phyloP scores from a whole-genome alignment of 768 basidiomycete species.

The Phaeotremella skinneri region DNA sequence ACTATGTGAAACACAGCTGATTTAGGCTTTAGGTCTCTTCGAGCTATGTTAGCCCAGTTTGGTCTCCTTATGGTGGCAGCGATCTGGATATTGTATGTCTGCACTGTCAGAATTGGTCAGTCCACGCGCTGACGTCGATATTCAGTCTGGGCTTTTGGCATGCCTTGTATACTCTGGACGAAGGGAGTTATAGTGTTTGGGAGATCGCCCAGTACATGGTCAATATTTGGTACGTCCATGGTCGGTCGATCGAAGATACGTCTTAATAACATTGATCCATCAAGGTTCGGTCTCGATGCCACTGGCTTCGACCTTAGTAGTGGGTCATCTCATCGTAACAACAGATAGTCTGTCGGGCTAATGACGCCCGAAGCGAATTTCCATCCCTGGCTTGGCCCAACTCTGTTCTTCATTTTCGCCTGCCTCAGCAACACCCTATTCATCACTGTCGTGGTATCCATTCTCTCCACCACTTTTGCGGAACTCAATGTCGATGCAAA shows the following conservation, averaged over 20 bases:
- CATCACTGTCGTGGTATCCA: conserved; percentile 20
- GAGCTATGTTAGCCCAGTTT: conserved; percentile 21
- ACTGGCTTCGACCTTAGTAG: conserved; percentile 19
- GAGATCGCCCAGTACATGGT: conserved; percentile 32
- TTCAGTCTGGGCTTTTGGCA: conserved; percentile 24
- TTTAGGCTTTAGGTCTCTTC: conserved; percentile 11
- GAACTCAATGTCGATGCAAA: conserved; percentile 23
- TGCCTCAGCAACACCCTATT: conserved; percentile 22
- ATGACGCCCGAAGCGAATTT: conserved; percentile 14
- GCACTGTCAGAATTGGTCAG: background rate
- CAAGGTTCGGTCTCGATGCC: conserved; percentile 28
- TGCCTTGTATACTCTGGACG: conserved; percentile 21
- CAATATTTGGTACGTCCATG: conserved; percentile 19
- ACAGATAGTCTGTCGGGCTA: background rate
- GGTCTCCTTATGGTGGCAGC: conserved; percentile 20
- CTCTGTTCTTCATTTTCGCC: conserved; percentile 24
- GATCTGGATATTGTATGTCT: conserved; percentile 20
- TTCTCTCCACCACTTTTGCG: conserved; percentile 18
- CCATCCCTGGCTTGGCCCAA: conserved; percentile 19
- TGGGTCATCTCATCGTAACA: background rate
- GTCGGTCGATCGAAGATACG: background rate
- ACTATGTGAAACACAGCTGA: background rate
- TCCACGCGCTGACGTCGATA: background rate
- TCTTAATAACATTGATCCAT: background rate
- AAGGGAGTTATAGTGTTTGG: conserved; percentile 24